Evolutionary conservation across 106 monocot species (phyloP).

Genomic region (Dendrobium catenatum): DNA sequence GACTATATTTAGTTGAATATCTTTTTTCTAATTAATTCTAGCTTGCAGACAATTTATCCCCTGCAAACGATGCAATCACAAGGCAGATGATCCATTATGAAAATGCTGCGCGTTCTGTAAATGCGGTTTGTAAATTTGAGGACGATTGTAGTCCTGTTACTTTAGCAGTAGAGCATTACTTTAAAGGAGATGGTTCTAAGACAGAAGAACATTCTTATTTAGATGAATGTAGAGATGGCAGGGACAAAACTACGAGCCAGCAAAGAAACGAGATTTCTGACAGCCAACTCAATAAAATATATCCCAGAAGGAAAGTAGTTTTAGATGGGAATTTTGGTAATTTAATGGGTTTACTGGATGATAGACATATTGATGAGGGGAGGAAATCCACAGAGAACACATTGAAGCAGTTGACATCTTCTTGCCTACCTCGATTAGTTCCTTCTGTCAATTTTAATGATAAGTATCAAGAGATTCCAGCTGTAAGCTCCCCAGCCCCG

Average conservation of each 20-base stretch:
- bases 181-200: conserved; percentile 25
- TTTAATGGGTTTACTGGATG: conserved; percentile 29
- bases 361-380: conserved; percentile 20
- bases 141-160: conserved; percentile 28
- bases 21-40: conserved; percentile 2
- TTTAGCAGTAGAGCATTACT: conserved; percentile 30
- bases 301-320: conserved; percentile 10
- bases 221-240: conserved; percentile 29
- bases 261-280: conserved; percentile 17
- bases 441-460: conserved; percentile 47
- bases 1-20: neutral
- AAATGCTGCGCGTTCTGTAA: conserved; percentile 12
- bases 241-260: neutral
- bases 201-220: conserved; percentile 8
- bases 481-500: conserved; percentile 18
- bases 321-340: conserved; percentile 24
- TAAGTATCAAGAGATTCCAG: conserved; percentile 25
- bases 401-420: conserved; percentile 30
- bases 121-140: conserved; percentile 19
- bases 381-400: conserved; percentile 29
- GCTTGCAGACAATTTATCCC: conserved; percentile 25
- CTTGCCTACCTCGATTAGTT: conserved; percentile 25
- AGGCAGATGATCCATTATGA: conserved; percentile 33
- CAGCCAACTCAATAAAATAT: conserved; percentile 6
- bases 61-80: conserved; percentile 17